A percentile compares a stretch with the other conserved stretches of the same genome.
phyloP scores from a whole-genome alignment of 176 grass and related monocot genomes.

The Leersia perrieri region DNA sequence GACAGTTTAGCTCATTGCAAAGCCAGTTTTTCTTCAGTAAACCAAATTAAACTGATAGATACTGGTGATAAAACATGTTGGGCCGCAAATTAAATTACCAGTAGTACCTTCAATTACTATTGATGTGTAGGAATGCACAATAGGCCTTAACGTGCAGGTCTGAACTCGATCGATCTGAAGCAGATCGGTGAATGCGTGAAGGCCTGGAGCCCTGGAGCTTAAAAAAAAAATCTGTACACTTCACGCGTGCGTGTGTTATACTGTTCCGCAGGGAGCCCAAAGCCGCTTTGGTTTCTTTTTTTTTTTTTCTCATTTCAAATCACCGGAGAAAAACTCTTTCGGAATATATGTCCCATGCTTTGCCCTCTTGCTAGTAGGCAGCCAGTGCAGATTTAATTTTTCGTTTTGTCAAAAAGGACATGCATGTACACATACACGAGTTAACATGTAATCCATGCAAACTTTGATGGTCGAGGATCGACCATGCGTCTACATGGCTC shows the following conservation, averaged over 20 bases:
- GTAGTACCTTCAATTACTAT: neutral
- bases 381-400: neutral
- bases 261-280: neutral
- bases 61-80: neutral
- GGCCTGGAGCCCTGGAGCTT: neutral
- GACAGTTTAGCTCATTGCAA: neutral
- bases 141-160: neutral
- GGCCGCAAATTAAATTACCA: neutral
- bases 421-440: neutral
- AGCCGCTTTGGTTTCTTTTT: neutral
- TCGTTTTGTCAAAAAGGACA: conserved; percentile 37
- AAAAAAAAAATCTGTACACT: neutral
- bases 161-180: neutral
- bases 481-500: conserved; percentile 1
- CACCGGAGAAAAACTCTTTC: too few relatives aligned
- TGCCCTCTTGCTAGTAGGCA: neutral
- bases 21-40: neutral
- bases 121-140: neutral
- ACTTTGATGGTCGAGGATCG: conserved; percentile 25
- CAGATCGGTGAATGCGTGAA: neutral
- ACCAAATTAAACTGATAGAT: neutral
- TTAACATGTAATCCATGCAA: conserved; percentile 25
- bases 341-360: neutral
- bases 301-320: too few relatives aligned
- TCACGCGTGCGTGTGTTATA: neutral